Percentiles rank a stretch among this genome's conserved stretches.
phyloP scores from a whole-genome alignment of 495 filamentous ascomycete genomes.

The Penicillium macrosclerotiorum region DNA sequence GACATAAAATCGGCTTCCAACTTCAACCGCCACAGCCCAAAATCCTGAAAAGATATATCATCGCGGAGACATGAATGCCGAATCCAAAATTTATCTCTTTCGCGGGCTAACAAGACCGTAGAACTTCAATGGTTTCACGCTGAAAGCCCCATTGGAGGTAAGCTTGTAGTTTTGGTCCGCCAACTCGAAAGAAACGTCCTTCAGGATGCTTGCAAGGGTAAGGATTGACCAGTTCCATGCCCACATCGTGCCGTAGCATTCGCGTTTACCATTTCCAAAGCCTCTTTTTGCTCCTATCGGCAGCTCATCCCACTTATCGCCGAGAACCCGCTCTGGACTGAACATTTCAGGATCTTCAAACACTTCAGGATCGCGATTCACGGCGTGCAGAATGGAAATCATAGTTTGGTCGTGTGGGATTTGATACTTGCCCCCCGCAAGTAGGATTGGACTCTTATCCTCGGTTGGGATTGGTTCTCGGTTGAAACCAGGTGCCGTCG shows the following conservation, averaged over 20 bases:
- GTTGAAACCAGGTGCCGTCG: slow-evolving; percentile 65
- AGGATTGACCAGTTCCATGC: slow-evolving; percentile 59
- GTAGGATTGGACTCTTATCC: slow-evolving; percentile 46
- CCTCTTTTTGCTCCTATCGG: slow-evolving; percentile 62
- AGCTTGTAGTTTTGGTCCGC: slow-evolving; percentile 40
- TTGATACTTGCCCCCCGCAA: slow-evolving; percentile 66
- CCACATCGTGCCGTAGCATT: slow-evolving; percentile 64
- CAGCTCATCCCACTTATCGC: slow-evolving; percentile 57
- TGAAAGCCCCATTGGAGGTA: slow-evolving; percentile 40
- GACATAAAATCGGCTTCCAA: too few species aligned
- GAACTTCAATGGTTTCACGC: slow-evolving; percentile 32
- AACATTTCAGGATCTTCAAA: slow-evolving; percentile 64
- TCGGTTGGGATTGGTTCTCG: slow-evolving; percentile 45
- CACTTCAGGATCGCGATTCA: slow-evolving; percentile 68
- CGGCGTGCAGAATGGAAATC: slow-evolving; percentile 59
- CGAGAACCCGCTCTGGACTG: slow-evolving; percentile 68
- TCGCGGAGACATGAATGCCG: too few species aligned
- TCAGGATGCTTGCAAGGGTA: slow-evolving; percentile 38
- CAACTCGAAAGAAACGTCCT: slow-evolving; percentile 43
- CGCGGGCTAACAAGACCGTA: slow-evolving; percentile 17
- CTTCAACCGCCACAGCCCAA: too few species aligned
- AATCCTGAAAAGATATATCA: too few species aligned
- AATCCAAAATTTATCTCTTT: slow-evolving; percentile 12
- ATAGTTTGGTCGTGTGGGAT: slow-evolving; percentile 58
- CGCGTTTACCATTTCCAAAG: slow-evolving; percentile 70